Conservation (phyloP, 371 early-diverging fungal species). For the Batkoa obscura region DNA sequence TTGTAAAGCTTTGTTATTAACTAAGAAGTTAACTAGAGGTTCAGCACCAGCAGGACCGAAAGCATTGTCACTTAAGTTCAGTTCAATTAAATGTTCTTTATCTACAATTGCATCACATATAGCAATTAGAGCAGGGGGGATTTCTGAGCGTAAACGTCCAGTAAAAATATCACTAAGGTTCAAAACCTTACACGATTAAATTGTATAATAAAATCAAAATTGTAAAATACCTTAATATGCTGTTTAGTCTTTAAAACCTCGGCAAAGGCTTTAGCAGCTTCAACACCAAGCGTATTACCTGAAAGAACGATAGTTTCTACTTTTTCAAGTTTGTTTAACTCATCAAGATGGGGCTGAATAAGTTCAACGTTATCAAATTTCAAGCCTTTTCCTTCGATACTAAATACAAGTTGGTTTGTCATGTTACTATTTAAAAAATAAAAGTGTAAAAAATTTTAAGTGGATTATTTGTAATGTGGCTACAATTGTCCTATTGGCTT, state of each 20-base stretch:
- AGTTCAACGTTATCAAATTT: slow-evolving; percentile 74
- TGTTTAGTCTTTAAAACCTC: slow-evolving; percentile 42
- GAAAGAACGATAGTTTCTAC: slow-evolving; percentile 58
- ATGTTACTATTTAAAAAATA: too few species aligned
- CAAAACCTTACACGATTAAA: slow-evolving; percentile 22
- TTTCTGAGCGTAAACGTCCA: slow-evolving; percentile 73
- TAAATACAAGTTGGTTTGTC: slow-evolving; percentile 12
- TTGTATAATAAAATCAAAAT: not conserved
- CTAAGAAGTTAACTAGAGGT: slow-evolving; percentile 66
- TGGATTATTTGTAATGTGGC: too few species aligned
- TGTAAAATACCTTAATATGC: slow-evolving; percentile 41
- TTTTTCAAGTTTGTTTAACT: slow-evolving; percentile 35
- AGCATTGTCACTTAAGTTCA: slow-evolving; percentile 92
- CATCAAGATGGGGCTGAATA: slow-evolving; percentile 48
- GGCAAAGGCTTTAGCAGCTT: slow-evolving; percentile 70
- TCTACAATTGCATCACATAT: slow-evolving; percentile 68
- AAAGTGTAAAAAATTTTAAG: too few species aligned
- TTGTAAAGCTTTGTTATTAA: slow-evolving; percentile 54
- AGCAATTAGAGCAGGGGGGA: slow-evolving; percentile 63
- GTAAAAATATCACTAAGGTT: slow-evolving; percentile 83
- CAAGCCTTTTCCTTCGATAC: slow-evolving; percentile 40
- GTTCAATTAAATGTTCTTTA: slow-evolving; percentile 46
- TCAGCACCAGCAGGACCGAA: slow-evolving; percentile 90
- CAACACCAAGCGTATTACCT: slow-evolving; percentile 90
- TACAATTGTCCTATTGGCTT: too few species aligned